Percentiles rank a stretch among this genome's conserved stretches.
These are phyloP conservation scores for Puccinellia tenuiflora DNA, from an alignment of 176 grass and related monocot species.

Conservation along the genomic window DNA sequence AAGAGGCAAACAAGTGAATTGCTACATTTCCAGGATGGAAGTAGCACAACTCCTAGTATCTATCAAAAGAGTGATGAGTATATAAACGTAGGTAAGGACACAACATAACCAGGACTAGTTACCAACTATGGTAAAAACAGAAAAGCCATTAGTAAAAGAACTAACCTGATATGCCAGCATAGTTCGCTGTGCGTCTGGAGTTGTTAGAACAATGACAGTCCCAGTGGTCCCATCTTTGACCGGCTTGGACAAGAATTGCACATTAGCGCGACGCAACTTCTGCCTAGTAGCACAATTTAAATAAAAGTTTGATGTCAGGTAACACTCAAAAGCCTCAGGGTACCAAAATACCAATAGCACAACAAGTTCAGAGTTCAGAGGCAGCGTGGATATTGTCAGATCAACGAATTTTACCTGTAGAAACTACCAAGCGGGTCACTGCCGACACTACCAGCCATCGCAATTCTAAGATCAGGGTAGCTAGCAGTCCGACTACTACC, in stretches of 20 bases:
- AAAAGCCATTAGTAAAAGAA: constrained; percentile 2
- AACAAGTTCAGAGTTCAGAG: background rate
- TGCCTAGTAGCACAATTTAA: constrained; percentile 29
- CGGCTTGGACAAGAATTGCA: constrained; percentile 83
- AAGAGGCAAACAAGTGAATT: background rate
- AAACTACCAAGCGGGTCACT: constrained; percentile 89
- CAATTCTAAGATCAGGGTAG: constrained; percentile 67
- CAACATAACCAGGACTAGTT: background rate
- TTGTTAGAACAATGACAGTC: constrained; percentile 95
- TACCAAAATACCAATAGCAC: background rate
- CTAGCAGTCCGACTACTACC: constrained; percentile 35
- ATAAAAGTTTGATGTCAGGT: constrained; percentile 10
- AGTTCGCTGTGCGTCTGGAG: constrained; percentile 86
- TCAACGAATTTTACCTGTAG: constrained; percentile 59
- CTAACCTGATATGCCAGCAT: constrained; percentile 95
- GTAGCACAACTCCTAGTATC: background rate
- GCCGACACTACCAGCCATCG: constrained; percentile 76
- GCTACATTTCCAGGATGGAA: background rate
- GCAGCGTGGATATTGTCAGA: background rate
- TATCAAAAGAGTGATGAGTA: background rate
- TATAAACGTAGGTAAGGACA: background rate
- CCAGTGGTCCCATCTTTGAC: constrained; percentile 85
- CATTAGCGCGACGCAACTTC: constrained; percentile 74
- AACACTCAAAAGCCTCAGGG: background rate
- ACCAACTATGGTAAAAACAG: background rate